phyloP scores from a whole-genome alignment of 2,329 filamentous ascomycete species.

The Calonectria multiphialidica region DNA sequence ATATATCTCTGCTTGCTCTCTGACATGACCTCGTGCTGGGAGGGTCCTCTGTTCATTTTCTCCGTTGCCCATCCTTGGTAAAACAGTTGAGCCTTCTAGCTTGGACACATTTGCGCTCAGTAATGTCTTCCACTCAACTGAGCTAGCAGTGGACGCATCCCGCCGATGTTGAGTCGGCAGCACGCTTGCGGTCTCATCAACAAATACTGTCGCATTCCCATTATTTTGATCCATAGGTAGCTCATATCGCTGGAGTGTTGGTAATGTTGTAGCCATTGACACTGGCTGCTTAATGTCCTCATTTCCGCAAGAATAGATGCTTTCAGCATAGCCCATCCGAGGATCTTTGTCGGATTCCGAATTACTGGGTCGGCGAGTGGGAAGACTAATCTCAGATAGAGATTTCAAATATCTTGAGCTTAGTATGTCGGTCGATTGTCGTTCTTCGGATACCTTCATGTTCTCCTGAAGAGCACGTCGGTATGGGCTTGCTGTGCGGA shows the following conservation, averaged over 20 bases:
- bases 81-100: conserved; percentile 49
- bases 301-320: conserved; percentile 58
- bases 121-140: conserved; percentile 67
- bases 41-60: conserved; percentile 14
- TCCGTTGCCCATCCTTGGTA: conserved; percentile 22
- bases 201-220: conserved; percentile 19
- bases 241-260: neutral
- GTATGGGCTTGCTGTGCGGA: conserved; percentile 68
- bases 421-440: conserved; percentile 37
- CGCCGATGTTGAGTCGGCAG: conserved; percentile 47
- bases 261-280: neutral
- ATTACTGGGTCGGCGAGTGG: conserved; percentile 54
- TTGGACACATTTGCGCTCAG: conserved; percentile 65
- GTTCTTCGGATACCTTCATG: conserved; percentile 53
- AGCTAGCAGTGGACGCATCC: conserved; percentile 58
- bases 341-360: conserved; percentile 54
- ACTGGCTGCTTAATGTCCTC: conserved; percentile 36
- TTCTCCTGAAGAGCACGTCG: conserved; percentile 62
- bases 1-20: conserved; percentile 64
- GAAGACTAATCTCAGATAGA: conserved; percentile 54
- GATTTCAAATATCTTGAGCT: conserved; percentile 55
- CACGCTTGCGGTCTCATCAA: conserved; percentile 25
- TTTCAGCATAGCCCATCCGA: conserved; percentile 58
- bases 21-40: conserved; percentile 54
- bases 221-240: neutral